Conservation (phyloP, 805 yeast genomes). For the Phaffomyces thermotolerans region DNA sequence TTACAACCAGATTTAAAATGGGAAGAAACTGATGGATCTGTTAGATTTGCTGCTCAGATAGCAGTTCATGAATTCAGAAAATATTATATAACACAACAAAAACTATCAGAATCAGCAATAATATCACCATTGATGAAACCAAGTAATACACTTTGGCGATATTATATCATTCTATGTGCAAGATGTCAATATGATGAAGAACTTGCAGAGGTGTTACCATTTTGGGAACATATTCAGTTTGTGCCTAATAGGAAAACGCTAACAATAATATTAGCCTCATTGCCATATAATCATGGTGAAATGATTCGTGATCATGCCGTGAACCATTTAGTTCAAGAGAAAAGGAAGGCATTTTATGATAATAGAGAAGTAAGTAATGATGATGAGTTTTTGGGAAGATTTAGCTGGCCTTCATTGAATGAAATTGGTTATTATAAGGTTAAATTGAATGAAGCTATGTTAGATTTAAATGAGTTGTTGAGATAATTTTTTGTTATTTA, state of each 20-base stretch:
- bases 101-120: neutral
- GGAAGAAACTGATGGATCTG: conserved; percentile 28
- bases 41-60: conserved; percentile 47
- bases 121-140: conserved; percentile 11
- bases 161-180: conserved; percentile 45
- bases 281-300: conserved; percentile 22
- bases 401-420: conserved; percentile 31
- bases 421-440: conserved; percentile 19
- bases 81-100: conserved; percentile 27
- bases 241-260: conserved; percentile 36
- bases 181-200: conserved; percentile 41
- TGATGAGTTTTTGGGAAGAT: conserved; percentile 8
- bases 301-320: conserved; percentile 32
- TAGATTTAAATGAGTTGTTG: neutral
- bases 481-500: neutral
- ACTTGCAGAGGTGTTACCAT: conserved; percentile 40
- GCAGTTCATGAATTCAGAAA: conserved; percentile 50
- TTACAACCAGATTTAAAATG: conserved; percentile 30
- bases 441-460: neutral
- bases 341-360: neutral
- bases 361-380: neutral
- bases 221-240: conserved; percentile 46
- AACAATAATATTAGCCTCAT: conserved; percentile 29
- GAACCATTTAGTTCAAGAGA: neutral
- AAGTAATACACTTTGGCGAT: conserved; percentile 37